Evolutionary conservation across 495 filamentous ascomycete species (phyloP).

Genomic region (Geoglossum glabrum): DNA sequence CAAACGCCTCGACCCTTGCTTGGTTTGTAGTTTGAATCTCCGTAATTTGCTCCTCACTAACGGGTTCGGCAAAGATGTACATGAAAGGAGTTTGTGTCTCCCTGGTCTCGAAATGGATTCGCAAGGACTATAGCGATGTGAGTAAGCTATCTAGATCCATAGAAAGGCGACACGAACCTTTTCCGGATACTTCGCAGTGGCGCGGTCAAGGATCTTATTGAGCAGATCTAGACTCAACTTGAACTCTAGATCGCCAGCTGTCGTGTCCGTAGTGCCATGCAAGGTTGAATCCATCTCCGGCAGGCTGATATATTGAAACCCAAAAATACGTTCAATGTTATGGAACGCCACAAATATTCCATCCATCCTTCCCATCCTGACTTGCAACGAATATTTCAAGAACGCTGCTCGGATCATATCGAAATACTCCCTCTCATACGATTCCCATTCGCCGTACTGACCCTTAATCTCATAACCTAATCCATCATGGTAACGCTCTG

Average conservation of each 20-base stretch:
- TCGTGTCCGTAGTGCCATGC: conserved; percentile 45
- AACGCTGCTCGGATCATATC: conserved; percentile 94
- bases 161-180: conserved; percentile 17
- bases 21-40: conserved; percentile 47
- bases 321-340: conserved; percentile 87
- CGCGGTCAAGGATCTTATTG: conserved; percentile 56
- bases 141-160: background rate
- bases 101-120: conserved; percentile 73
- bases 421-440: conserved; percentile 85
- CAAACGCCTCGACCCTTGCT: conserved; percentile 43
- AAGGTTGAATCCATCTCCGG: conserved; percentile 71
- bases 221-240: conserved; percentile 55
- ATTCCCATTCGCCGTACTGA: conserved; percentile 58
- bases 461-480: conserved; percentile 71
- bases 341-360: conserved; percentile 98
- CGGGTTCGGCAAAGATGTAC: conserved; percentile 78
- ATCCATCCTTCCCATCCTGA: conserved; percentile 92
- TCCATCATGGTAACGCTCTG: conserved; percentile 47
- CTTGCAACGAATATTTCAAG: conserved; percentile 91
- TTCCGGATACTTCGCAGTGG: conserved; percentile 48
- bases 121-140: conserved; percentile 34
- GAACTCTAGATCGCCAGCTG: conserved; percentile 76
- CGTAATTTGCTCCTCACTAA: conserved; percentile 48
- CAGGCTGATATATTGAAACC: conserved; percentile 83
- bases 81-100: conserved; percentile 41